Percentiles rank a stretch among this genome's conserved stretches.
phyloP scores from a whole-genome alignment of 352 stramenopile species.

The Globisporangium mamillatum region DNA sequence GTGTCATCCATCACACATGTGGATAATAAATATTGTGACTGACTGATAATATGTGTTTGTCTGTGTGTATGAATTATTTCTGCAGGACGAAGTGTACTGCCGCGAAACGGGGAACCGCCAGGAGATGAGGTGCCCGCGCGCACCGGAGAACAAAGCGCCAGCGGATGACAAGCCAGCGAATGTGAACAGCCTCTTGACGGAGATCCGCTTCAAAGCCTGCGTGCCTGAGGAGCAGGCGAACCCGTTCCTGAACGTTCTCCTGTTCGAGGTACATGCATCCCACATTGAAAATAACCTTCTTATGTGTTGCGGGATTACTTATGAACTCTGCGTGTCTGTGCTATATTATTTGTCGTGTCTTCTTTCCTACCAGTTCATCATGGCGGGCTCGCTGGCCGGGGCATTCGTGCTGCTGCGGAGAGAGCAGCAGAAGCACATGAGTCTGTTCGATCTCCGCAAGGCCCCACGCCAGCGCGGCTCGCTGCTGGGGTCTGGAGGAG shows the following conservation, averaged over 20 bases:
- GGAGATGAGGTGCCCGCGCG: slow-evolving; percentile 54
- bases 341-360: background rate
- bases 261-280: slow-evolving; percentile 57
- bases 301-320: background rate
- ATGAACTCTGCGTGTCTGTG: background rate
- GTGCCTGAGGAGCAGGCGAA: slow-evolving; percentile 33
- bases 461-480: slow-evolving; percentile 50
- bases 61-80: background rate
- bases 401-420: slow-evolving; percentile 48
- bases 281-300: background rate
- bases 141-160: slow-evolving; percentile 19
- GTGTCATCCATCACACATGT: background rate
- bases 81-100: slow-evolving; percentile 56
- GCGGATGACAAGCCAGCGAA: slow-evolving; percentile 15
- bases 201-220: slow-evolving; percentile 60
- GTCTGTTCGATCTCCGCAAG: slow-evolving; percentile 72
- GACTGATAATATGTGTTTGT: background rate
- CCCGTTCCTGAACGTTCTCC: slow-evolving; percentile 44
- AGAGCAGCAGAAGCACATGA: slow-evolving; percentile 77
- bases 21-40: background rate
- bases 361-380: slow-evolving; percentile 37
- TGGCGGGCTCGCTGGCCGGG: slow-evolving; percentile 41
- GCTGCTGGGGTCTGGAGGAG: slow-evolving; percentile 24
- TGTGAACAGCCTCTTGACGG: slow-evolving; percentile 12
- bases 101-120: slow-evolving; percentile 65